Percentiles rank a stretch among this genome's conserved stretches.
phyloP scores from a whole-genome alignment of 208 protist genomes.

The Trypanosomatidae sp. region DNA sequence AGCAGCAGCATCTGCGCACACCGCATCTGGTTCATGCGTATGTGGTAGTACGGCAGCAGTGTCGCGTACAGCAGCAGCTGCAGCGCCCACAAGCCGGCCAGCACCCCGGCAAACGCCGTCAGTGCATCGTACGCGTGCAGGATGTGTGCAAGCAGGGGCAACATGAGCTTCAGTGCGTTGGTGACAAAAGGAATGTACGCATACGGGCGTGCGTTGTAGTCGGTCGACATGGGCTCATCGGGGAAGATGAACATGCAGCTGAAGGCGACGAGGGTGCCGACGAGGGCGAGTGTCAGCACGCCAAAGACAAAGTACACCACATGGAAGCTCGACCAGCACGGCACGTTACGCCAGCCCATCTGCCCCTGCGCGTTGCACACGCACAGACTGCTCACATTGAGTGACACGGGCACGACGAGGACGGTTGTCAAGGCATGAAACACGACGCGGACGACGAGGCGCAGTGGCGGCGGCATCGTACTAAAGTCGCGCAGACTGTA shows the following conservation, averaged over 20 bases:
- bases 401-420: neutral
- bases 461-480: neutral
- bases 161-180: neutral
- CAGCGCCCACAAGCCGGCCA: neutral
- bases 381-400: neutral
- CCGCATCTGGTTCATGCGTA: neutral
- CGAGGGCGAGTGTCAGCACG: neutral
- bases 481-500: constrained; percentile 1
- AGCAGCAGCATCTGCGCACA: neutral
- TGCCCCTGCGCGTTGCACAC: neutral
- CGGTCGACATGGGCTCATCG: neutral
- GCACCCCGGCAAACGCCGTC: neutral
- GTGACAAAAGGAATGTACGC: neutral
- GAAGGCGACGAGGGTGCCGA: constrained; percentile 1
- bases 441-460: neutral
- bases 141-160: neutral
- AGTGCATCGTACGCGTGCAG: neutral
- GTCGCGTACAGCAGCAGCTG: neutral
- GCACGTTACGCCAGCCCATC: neutral
- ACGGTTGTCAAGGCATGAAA: neutral
- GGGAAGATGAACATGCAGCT: neutral
- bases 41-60: neutral
- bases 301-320: neutral
- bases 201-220: neutral
- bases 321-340: neutral